These are phyloP conservation scores for Macrophomina phaseolina DNA, from an alignment of 2,329 filamentous ascomycete species.

Conservation along the genomic window DNA sequence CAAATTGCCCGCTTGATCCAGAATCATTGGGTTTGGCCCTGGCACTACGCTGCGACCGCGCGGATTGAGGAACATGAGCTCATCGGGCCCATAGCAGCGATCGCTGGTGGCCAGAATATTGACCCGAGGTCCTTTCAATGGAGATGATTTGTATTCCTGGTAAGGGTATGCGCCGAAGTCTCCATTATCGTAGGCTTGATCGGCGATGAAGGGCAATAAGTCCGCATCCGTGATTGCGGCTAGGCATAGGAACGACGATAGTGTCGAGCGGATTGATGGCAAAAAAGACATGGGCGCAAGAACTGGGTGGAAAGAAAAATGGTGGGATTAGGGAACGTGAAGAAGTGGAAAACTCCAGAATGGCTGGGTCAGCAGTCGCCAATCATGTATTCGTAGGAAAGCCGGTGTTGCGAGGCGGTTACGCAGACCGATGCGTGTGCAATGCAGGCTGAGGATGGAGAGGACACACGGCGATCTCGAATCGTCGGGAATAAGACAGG, in stretches of 20 bases:
- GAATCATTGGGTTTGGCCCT: slow-evolving; percentile 42
- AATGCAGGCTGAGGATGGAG: background rate
- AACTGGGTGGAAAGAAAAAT: background rate
- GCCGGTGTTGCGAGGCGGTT: background rate
- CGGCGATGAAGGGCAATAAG: slow-evolving; percentile 29
- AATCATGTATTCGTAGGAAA: slow-evolving; percentile 7
- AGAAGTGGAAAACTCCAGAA: background rate
- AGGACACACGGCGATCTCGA: background rate
- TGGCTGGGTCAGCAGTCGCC: background rate
- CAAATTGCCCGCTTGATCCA: slow-evolving; percentile 40
- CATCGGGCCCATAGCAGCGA: slow-evolving; percentile 26
- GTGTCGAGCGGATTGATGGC: slow-evolving; percentile 4
- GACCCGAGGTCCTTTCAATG: slow-evolving; percentile 29
- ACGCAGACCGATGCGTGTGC: slow-evolving; percentile 20
- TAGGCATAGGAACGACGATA: slow-evolving; percentile 23
- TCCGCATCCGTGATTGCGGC: slow-evolving; percentile 11
- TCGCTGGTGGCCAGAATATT: slow-evolving; percentile 29
- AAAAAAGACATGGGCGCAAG: slow-evolving; percentile 16
- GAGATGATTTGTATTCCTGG: slow-evolving; percentile 29
- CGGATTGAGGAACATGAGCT: slow-evolving; percentile 29
- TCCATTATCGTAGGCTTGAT: slow-evolving; percentile 32
- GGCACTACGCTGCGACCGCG: slow-evolving; percentile 28
- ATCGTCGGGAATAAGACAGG: background rate
- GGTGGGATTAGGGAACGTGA: background rate
- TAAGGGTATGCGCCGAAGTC: slow-evolving; percentile 32